These are phyloP conservation scores for Clavispora phyllophila DNA, from an alignment of 805 yeast genomes.

Conservation along the genomic window DNA sequence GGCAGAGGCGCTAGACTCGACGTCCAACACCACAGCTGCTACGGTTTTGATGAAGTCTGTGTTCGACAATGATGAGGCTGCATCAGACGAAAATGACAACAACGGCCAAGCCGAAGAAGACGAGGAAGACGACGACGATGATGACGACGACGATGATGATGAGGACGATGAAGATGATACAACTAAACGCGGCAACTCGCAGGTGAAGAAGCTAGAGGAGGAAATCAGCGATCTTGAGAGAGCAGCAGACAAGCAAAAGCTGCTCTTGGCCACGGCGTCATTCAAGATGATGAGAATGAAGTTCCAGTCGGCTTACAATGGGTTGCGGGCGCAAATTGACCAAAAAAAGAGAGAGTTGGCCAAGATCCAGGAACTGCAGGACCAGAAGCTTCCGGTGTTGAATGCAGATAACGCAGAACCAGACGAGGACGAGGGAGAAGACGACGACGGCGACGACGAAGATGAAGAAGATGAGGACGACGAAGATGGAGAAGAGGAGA, in stretches of 20 bases:
- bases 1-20: slow-evolving; percentile 48
- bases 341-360: slow-evolving; percentile 41
- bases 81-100: not conserved
- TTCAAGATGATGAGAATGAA: slow-evolving; percentile 85
- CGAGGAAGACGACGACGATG: slow-evolving; percentile 40
- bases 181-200: slow-evolving; percentile 37
- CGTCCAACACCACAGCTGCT: slow-evolving; percentile 16
- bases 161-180: slow-evolving; percentile 51
- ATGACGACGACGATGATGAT: slow-evolving; percentile 45
- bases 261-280: slow-evolving; percentile 64
- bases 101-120: slow-evolving; percentile 1
- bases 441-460: slow-evolving; percentile 47
- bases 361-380: slow-evolving; percentile 14
- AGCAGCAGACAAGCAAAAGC: slow-evolving; percentile 70
- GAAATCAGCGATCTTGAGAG: slow-evolving; percentile 77
- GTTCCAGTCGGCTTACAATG: slow-evolving; percentile 72
- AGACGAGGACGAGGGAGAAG: slow-evolving; percentile 13
- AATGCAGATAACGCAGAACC: not conserved
- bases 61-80: slow-evolving; percentile 11
- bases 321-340: slow-evolving; percentile 77
- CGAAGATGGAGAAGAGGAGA: slow-evolving; percentile 44
- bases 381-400: slow-evolving; percentile 4
- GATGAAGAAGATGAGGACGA: slow-evolving; percentile 48
- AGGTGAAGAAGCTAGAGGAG: slow-evolving; percentile 73
- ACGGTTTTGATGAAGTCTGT: slow-evolving; percentile 16